A percentile compares a stretch with the other conserved stretches of the same genome.
phyloP scores from a whole-genome alignment of 306 rosid species.

The Gynostemma pentaphyllum region DNA sequence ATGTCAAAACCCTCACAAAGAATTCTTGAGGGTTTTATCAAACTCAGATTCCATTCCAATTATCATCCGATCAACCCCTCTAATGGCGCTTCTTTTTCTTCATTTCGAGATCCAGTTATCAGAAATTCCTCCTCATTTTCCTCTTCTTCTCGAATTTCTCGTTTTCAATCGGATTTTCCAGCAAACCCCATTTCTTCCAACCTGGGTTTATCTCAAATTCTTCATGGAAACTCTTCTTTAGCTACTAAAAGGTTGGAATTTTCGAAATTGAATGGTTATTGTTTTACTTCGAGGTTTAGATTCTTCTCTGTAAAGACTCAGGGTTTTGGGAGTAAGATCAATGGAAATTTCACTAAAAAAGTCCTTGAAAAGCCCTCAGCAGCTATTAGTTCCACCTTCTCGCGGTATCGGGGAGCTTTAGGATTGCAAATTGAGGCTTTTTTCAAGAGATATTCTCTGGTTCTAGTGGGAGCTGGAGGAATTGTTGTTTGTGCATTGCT shows the following conservation, averaged over 20 bases:
- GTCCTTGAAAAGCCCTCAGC: slow-evolving; percentile 42
- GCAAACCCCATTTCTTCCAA: slow-evolving; percentile 8
- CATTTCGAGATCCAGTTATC: slow-evolving; percentile 9
- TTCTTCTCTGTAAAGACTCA: slow-evolving; percentile 35
- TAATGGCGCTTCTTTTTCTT: slow-evolving; percentile 5
- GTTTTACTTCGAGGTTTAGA: slow-evolving; percentile 23
- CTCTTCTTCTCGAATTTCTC: background rate
- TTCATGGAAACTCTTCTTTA: background rate
- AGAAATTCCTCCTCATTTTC: slow-evolving; percentile 6
- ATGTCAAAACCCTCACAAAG: slow-evolving; percentile 35
- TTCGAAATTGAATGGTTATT: background rate
- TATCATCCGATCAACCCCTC: slow-evolving; percentile 14
- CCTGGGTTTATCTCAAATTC: slow-evolving; percentile 2
- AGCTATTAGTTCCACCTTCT: slow-evolving; percentile 37
- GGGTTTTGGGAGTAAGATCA: slow-evolving; percentile 17
- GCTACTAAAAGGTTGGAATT: background rate
- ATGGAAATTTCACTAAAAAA: slow-evolving; percentile 33
- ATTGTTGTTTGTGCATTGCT: slow-evolving; percentile 53
- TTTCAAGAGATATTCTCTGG: slow-evolving; percentile 43
- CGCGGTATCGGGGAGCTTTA: slow-evolving; percentile 66
- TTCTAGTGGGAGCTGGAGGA: slow-evolving; percentile 54
- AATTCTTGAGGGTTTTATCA: slow-evolving; percentile 29
- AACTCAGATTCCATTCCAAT: slow-evolving; percentile 26
- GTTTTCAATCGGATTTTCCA: slow-evolving; percentile 8
- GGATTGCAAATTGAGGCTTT: slow-evolving; percentile 90